Evolutionary conservation across 129 eudicot species (phyloP).

Genomic region (Dittrichia graveolens): DNA sequence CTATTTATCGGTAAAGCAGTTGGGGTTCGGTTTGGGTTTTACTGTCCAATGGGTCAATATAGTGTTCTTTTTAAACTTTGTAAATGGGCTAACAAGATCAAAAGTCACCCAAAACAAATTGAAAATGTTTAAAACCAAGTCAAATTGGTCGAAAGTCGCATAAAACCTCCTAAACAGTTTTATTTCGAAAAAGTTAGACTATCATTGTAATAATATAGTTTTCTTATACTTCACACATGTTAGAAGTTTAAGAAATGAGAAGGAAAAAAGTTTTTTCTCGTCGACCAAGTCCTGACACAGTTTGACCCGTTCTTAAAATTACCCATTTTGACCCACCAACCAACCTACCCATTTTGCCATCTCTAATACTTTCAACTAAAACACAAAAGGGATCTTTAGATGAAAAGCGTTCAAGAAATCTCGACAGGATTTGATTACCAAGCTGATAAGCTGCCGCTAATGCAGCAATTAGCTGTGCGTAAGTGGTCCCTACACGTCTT

Average conservation of each 20-base stretch:
- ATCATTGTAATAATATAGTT: neutral
- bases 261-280: neutral
- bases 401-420: neutral
- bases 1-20: neutral
- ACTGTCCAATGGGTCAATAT: neutral
- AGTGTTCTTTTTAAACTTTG: too few relatives aligned
- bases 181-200: too few relatives aligned
- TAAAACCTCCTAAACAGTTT: too few relatives aligned
- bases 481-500: conserved; percentile 73
- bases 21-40: neutral
- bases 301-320: neutral
- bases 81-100: too few relatives aligned
- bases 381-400: neutral
- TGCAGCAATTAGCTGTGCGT: conserved; percentile 62
- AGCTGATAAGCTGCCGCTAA: conserved; percentile 55
- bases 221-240: neutral
- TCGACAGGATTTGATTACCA: conserved; percentile 31
- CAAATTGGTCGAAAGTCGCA: too few relatives aligned
- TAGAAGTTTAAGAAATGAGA: neutral
- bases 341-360: neutral
- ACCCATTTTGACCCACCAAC: neutral
- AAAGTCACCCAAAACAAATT: too few relatives aligned
- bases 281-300: neutral
- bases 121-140: too few relatives aligned
- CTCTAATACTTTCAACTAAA: neutral